Base-by-base conservation (phyloP, 2,329 filamentous ascomycete genomes). In the Celoporthe dispersa region DNA sequence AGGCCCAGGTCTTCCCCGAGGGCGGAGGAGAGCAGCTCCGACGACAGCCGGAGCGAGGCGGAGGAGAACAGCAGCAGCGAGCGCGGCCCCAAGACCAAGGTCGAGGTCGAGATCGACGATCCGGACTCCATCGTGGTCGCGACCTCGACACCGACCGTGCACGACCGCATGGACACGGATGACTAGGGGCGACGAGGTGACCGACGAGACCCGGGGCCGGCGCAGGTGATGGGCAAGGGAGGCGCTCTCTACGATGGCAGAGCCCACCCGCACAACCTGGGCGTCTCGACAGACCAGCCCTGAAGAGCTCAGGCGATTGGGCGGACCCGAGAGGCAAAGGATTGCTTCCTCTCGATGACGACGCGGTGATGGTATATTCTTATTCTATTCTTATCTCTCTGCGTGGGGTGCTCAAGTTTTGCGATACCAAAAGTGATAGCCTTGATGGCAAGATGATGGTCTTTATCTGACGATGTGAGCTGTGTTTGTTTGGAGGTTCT, bases 151-250 rank as follows among this genome's bases (percentile, higher is more conserved):
- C 78, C 78, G 33, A 75, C 78, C 62, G 74, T 77, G 66, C 64
- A 68, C 31, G 77, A 76, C 44, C 60, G 64, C 59, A 79, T 80
- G 79, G 78, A 79, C 14, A 75, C 79, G 64, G 79, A 79, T 69
- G 77, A 74, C 73, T 78, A 72, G 68, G 11, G 35, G 31, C 12
- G n/a, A 37, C 5, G 11, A 31, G 7, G 2, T 4, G 35, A 12
- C 22, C n/a, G n/a, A 55, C 51, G 51, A 55, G 25, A 4, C 5
- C 25, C n/a, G n/a, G n/a, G n/a, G n/a, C n/a, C n/a, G n/a, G n/a
- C n/a, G n/a, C n/a, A n/a, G n/a, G n/a, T n/a, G n/a, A n/a, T n/a
- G n/a, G n/a, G n/a, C n/a, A n/a, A n/a, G 25, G 16, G 8, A 19
- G 14, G 22, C 8, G 2, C 44, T 8, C 4, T 9, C 19, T 35